These are phyloP conservation scores for Orbilia ellipsospora DNA, from an alignment of 2,329 filamentous ascomycete species.

Conservation along the genomic window DNA sequence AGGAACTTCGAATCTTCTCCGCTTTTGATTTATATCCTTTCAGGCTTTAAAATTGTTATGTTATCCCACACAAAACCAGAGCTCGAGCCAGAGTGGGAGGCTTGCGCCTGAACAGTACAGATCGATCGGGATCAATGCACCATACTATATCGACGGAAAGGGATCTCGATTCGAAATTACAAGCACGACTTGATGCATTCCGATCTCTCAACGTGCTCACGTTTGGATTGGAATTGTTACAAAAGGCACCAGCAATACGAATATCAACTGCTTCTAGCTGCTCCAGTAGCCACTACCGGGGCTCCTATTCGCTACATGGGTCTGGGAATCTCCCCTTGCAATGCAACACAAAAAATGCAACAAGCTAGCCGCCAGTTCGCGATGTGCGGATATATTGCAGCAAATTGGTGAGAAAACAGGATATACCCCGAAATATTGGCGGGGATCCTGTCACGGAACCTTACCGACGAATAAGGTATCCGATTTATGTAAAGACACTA, in stretches of 20 bases:
- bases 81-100: not conserved
- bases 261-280: too few relatives aligned
- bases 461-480: too few relatives aligned
- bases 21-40: constrained; percentile 2
- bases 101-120: not conserved
- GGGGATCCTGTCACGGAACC: too few relatives aligned
- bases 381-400: not conserved
- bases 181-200: not conserved
- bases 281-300: too few relatives aligned
- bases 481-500: too few relatives aligned
- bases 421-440: too few relatives aligned
- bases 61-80: not conserved
- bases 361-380: constrained; percentile 30
- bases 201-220: not conserved
- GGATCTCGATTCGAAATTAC: not conserved
- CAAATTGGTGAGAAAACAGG: too few relatives aligned
- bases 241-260: too few relatives aligned
- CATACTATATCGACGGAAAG: not conserved
- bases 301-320: too few relatives aligned
- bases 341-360: constrained; percentile 46
- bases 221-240: too few relatives aligned
- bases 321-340: not conserved
- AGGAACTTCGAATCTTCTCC: not conserved
- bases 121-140: not conserved
- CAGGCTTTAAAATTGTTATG: too few relatives aligned